phyloP scores from a whole-genome alignment of 306 rosid genomes.

The Begonia fuchsioides region DNA sequence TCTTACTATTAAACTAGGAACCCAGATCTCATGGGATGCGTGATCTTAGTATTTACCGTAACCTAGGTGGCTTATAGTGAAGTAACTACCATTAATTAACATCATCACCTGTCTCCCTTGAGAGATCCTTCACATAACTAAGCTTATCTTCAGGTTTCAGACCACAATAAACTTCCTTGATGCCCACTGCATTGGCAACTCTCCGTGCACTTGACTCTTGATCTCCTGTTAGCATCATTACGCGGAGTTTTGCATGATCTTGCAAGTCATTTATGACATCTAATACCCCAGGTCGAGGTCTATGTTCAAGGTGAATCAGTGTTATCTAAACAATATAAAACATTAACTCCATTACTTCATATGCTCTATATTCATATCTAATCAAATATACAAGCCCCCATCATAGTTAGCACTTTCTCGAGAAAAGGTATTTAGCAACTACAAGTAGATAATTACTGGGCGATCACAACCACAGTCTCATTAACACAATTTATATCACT shows the following conservation, averaged over 20 bases:
- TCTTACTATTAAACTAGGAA: no score
- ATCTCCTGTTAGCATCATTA: constrained; percentile 97
- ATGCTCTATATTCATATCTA: no score
- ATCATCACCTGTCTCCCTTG: constrained; percentile 60
- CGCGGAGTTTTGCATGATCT: constrained; percentile 53
- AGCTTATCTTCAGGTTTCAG: constrained; percentile 97
- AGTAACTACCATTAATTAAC: no score
- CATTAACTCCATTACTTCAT: constrained; percentile 3
- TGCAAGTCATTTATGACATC: constrained; percentile 62
- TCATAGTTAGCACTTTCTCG: no score
- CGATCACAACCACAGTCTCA: no score
- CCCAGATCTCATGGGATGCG: no score
- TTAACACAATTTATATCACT: no score
- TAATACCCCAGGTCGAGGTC: constrained; percentile 70
- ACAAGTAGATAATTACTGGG: no score
- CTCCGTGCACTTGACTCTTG: constrained; percentile 80
- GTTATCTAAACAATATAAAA: constrained; percentile 44
- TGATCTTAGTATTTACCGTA: no score
- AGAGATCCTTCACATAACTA: constrained; percentile 66
- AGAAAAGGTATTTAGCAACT: no score
- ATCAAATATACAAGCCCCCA: no score
- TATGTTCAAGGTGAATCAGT: constrained; percentile 89
- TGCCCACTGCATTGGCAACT: constrained; percentile 84
- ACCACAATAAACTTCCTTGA: constrained; percentile 65
- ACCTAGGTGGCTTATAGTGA: no score